Base-by-base conservation (phyloP, 768 basidiomycete species). In the Cantharellus anzutake region DNA sequence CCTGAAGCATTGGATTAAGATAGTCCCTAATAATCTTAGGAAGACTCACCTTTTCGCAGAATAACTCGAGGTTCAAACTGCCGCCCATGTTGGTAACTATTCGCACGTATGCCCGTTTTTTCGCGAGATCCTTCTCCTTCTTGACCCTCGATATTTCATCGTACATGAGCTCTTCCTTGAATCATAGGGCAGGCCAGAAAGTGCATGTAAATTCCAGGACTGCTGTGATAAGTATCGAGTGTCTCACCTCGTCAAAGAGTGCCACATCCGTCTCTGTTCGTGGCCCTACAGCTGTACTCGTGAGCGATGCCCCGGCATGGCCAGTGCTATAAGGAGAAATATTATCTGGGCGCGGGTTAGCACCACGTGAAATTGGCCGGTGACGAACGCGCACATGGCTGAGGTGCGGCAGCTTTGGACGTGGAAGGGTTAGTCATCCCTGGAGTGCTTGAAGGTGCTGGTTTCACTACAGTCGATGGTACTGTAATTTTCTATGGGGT, bases 151-250 rank as follows among this genome's bases (percentile, higher is more conserved):
- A 76, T 64, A 99, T 82, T 41, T 87, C 86, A 70, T 97, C 94
- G 64, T 93, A 99, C 96, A 99, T 99, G 14, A 93, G 74, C 68
- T 98, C 94, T 71, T 99, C 96, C 80, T 86, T 34, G 16, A 34
- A 37, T 4, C n/a, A 57, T 57, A 40, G 60, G n/a, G 41, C 40
- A 34, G 58, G 0, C 63, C 4, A n/a, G 50, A 44, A 44, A 37
- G 20, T 11, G 37, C 51, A 53, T 35, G 4, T 11, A 42, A 11
- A 20, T 59, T 14, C 5, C 5, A 59, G 59, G n/a, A n/a, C 5
- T 11, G 11, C 11, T 14, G 56, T 29, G 7, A 51, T 7, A 41
- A 29, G 44, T 41, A 39, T 5, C 20, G 48, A 38, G 68, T 48
- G 11, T 39, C 73, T 3, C 44, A 82, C 84, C 72, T 98, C 96